Percentiles rank a stretch among this genome's conserved stretches.
These are phyloP conservation scores for Trametes gibbosa DNA, from an alignment of 768 basidiomycete species.

Conservation along the genomic window DNA sequence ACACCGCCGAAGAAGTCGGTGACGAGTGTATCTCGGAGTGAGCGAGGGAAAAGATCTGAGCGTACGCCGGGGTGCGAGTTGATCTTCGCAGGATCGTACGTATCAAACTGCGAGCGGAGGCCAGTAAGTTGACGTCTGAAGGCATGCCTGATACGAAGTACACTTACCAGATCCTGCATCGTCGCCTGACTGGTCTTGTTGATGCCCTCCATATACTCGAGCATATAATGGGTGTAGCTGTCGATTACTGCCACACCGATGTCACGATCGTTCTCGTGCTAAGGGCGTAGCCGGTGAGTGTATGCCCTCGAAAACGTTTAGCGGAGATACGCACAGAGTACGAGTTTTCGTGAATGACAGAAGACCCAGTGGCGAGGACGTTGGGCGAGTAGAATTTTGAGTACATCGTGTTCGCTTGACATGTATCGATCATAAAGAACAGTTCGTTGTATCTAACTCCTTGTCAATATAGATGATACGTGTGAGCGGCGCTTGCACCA, in stretches of 20 bases:
- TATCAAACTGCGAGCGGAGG: constrained; percentile 60
- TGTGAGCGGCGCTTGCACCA: constrained; percentile 17
- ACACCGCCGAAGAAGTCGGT: constrained; percentile 81
- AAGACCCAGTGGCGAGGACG: constrained; percentile 88
- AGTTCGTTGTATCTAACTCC: constrained; percentile 82
- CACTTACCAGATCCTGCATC: constrained; percentile 79
- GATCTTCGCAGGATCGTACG: constrained; percentile 71
- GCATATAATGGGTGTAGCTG: constrained; percentile 86
- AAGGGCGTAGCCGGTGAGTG: neutral
- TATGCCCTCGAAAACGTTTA: neutral
- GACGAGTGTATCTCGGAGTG: constrained; percentile 55
- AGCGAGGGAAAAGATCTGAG: constrained; percentile 71
- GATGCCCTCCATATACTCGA: constrained; percentile 88
- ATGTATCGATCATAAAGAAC: constrained; percentile 98
- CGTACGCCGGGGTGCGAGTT: constrained; percentile 89
- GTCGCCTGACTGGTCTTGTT: constrained; percentile 85
- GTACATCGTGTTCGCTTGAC: constrained; percentile 96
- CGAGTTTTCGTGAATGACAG: constrained; percentile 81
- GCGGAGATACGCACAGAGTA: constrained; percentile 67
- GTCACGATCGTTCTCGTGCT: constrained; percentile 93
- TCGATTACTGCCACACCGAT: constrained; percentile 97
- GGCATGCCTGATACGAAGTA: neutral
- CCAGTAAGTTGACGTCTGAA: neutral
- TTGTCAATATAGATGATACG: neutral
- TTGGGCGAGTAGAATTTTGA: constrained; percentile 91